Conservation (phyloP, 768 basidiomycete species). For the Myochromella boudieri region DNA sequence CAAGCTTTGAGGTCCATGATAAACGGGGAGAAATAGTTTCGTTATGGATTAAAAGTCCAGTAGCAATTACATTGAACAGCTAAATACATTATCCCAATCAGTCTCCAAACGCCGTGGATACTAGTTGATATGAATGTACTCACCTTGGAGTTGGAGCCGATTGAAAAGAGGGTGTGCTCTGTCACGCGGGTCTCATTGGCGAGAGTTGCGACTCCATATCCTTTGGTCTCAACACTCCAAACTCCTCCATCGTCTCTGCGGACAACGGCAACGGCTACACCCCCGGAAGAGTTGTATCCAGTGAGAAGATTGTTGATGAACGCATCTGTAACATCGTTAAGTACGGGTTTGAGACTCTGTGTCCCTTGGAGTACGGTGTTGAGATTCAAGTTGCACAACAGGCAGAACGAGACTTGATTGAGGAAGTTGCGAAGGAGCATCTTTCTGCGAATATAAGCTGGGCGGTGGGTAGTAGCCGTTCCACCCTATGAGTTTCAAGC, state of each 20-base stretch:
- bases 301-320: constrained; percentile 22
- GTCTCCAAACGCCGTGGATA: neutral
- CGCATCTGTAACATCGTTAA: constrained; percentile 18
- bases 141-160: constrained; percentile 11
- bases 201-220: neutral
- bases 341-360: too few relatives aligned
- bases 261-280: constrained; percentile 28
- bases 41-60: constrained; percentile 26
- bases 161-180: constrained; percentile 7
- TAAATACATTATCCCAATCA: constrained; percentile 3
- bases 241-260: constrained; percentile 18
- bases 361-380: too few relatives aligned
- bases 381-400: too few relatives aligned
- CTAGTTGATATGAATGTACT: neutral
- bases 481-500: too few relatives aligned
- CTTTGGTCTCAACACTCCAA: constrained; percentile 19
- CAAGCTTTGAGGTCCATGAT: constrained; percentile 23
- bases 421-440: too few relatives aligned
- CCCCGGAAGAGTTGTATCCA: constrained; percentile 27
- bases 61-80: constrained; percentile 24
- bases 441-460: too few relatives aligned
- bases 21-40: constrained; percentile 20
- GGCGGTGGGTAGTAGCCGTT: too few relatives aligned
- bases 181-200: constrained; percentile 2
- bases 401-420: too few relatives aligned